phyloP scores from a whole-genome alignment of 2,329 filamentous ascomycete genomes.

The Exophiala bonariae region DNA sequence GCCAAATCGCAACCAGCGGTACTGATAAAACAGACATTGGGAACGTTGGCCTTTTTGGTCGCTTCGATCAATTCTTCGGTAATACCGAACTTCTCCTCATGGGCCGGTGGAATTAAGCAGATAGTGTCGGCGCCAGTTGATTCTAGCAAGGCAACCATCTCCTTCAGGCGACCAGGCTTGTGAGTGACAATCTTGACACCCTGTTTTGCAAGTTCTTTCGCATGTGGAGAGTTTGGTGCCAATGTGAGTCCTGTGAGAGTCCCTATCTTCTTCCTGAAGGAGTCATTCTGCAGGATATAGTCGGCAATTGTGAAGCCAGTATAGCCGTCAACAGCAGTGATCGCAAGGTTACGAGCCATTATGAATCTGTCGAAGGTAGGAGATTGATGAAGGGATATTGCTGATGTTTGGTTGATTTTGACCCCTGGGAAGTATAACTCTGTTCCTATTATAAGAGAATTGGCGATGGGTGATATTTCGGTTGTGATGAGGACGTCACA shows the following conservation, averaged over 20 bases:
- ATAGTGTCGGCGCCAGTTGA: constrained; percentile 48
- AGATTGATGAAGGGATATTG: too few species aligned
- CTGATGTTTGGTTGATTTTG: too few species aligned
- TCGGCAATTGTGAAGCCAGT: constrained; percentile 54
- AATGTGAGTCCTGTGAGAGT: constrained; percentile 45
- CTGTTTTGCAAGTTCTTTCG: constrained; percentile 42
- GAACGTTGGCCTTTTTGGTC: constrained; percentile 45
- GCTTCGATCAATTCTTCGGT: constrained; percentile 47
- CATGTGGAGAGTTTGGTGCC: constrained; percentile 38
- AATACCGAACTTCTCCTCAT: constrained; percentile 49
- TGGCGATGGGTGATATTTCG: too few species aligned
- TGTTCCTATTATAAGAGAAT: too few species aligned
- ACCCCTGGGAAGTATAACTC: too few species aligned
- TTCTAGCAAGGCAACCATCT: constrained; percentile 42
- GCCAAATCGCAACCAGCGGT: constrained; percentile 53
- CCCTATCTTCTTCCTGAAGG: constrained; percentile 45
- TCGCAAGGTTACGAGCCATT: constrained; percentile 44
- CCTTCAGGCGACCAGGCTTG: constrained; percentile 41
- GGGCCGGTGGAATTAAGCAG: constrained; percentile 51
- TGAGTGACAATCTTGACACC: constrained; percentile 47
- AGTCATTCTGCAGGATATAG: constrained; percentile 45
- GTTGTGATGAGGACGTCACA: too few species aligned
- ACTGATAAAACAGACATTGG: constrained; percentile 50
- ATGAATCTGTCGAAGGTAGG: not conserved
- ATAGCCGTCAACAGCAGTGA: constrained; percentile 52